Evolutionary conservation across 140 eudicot genomes (phyloP).

Genomic region (Bidens hawaiensis): DNA sequence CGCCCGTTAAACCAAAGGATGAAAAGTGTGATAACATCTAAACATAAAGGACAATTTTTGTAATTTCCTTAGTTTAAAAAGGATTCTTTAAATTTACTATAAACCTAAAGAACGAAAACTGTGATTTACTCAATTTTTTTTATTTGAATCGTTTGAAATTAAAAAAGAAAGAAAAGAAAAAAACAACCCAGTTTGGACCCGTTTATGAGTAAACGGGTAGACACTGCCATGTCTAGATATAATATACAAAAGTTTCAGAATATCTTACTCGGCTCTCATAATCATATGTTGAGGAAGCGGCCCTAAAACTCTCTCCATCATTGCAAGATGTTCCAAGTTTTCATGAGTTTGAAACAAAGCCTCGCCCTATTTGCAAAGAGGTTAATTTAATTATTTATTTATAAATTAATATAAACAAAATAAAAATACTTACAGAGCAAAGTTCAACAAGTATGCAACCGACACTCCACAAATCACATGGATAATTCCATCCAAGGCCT

Average conservation of each 20-base stretch:
- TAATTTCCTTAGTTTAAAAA: no score
- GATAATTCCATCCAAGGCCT: conserved; percentile 98
- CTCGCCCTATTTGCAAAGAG: conserved; percentile 56
- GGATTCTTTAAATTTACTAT: no score
- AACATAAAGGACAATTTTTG: no score
- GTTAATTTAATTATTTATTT: no score
- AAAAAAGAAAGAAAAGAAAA: no score
- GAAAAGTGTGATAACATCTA: no score
- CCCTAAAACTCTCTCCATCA: conserved; percentile 97
- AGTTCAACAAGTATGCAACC: conserved; percentile 97
- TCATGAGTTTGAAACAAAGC: conserved; percentile 96
- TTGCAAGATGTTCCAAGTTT: conserved; percentile 98
- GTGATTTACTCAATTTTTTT: no score
- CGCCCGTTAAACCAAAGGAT: no score
- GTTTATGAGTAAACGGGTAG: background rate
- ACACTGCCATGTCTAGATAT: background rate
- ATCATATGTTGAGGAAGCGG: conserved; percentile 93
- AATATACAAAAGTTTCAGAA: background rate
- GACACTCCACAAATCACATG: conserved; percentile 95
- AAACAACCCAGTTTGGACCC: background rate
- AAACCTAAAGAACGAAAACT: no score
- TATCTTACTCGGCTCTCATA: conserved; percentile 67
- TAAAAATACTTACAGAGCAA: conserved; percentile 85
- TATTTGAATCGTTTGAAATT: no score
- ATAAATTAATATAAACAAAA: background rate